phyloP scores from a whole-genome alignment of 2,329 filamentous ascomycete genomes.

The Nemania sp. region DNA sequence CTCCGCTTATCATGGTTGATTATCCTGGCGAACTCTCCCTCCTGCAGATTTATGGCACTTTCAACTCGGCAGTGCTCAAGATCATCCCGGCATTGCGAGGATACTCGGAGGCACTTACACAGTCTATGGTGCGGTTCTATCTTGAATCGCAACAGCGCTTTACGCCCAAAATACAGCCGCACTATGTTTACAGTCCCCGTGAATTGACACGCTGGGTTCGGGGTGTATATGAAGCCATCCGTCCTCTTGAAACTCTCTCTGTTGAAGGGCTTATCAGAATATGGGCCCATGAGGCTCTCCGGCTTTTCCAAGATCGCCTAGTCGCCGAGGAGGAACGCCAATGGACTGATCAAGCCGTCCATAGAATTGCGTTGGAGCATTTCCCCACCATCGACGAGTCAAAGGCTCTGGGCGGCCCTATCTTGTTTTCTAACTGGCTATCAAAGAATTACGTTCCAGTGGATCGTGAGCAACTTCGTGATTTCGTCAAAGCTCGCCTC shows the following conservation, averaged over 20 bases:
- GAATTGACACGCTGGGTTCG: conserved; percentile 97
- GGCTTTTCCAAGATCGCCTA: conserved; percentile 95
- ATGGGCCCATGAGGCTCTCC: conserved; percentile 96
- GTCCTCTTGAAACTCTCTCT: conserved; percentile 83
- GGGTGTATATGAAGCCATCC: conserved; percentile 95
- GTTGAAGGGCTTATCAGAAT: conserved; percentile 93
- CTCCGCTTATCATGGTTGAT: conserved; percentile 99
- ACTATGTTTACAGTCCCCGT: conserved; percentile 99
- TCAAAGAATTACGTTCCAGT: conserved; percentile 99
- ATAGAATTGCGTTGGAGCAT: conserved; percentile 82
- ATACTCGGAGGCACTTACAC: conserved; percentile 90
- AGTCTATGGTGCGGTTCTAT: conserved; percentile 97
- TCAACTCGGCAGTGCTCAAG: conserved; percentile 95
- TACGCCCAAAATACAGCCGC: conserved; percentile 94
- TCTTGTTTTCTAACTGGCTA: conserved; percentile 98
- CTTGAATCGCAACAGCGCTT: conserved; percentile 92
- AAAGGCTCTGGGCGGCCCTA: conserved; percentile 86
- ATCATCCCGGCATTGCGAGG: conserved; percentile 94
- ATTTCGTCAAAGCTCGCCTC: conserved; percentile 95
- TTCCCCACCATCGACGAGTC: conserved; percentile 96
- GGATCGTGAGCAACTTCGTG: conserved; percentile 89
- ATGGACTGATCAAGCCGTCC: conserved; percentile 91
- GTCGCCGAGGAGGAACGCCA: conserved; percentile 91
- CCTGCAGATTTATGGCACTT: conserved; percentile 97
- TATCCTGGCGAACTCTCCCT: conserved; percentile 96